Base-by-base conservation (phyloP, 1,284 basidiomycete species). In the Binderoboletus segoi region DNA sequence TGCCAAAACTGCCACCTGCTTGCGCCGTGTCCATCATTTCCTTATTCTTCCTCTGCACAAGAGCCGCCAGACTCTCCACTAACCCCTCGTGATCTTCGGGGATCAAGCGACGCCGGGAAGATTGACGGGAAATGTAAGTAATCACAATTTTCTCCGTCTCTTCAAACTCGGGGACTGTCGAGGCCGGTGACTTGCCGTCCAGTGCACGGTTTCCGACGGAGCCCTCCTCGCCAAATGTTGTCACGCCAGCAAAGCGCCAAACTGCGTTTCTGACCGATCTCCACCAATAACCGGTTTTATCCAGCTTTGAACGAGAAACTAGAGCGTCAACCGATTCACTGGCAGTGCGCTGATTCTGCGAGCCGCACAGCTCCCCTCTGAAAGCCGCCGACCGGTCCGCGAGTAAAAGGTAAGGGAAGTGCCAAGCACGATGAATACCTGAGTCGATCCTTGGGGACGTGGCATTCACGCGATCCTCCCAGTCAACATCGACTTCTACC, bases 111-210 rank as follows among this genome's bases (percentile, higher is more conserved):
- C 91, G 72, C 41, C 82, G 67, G 5, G 75, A 71, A 3, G 75
- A 75, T 72, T 93, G 91, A 35, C 91, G 78, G 54, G 82, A 85
- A 63, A 93, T 85, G 65, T 93, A 93, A 15, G 88, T 90, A 48
- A 93, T 82, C 13, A 90, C 80, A 6, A 90, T 74, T 57, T 76
- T 74, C 3, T 77, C 73, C 7, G 78, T 65, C 38, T 56, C 61
- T 51, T 67, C 67, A 51, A 66, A 70, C 32, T 63, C 56, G 46
- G 51, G n/a, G 1, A 30, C 46, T 21, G 48, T 23, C 59, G 58
- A 54, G 72, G 54, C 40, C n/a, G 4, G 37, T 38, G 24, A 8
- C 10, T 48, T 15, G 41, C 43, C 55, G 11, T 44, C 50, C 28
- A 43, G 28, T 8, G 10, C 28, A n/a, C 10, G 32, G 28, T 32